Base-by-base conservation (phyloP, 2,329 filamentous ascomycete genomes). In the Coleophoma eucalyptorum region DNA sequence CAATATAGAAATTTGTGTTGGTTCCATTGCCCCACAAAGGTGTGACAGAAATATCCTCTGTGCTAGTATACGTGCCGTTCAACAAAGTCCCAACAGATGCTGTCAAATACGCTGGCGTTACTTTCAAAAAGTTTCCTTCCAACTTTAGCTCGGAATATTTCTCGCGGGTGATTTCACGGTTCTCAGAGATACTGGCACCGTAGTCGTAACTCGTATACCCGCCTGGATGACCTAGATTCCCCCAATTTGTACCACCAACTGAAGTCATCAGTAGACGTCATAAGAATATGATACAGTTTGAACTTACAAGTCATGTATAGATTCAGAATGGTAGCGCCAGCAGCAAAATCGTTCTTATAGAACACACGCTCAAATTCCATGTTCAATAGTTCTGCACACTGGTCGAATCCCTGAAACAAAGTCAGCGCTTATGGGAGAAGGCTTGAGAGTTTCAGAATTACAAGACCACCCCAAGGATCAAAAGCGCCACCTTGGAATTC, bases 61-160 rank as follows among this genome's bases (percentile, higher is more conserved):
- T 83, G 61, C 79, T 81, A 2, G 78, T 70, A 20, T 78, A 78
- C 6, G 71, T 69, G 10, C 74, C 66, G 34, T 65, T 66, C 3
- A 61, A 73, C 34, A 71, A 64, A 58, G 74, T 71, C 11, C 77
- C 76, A 1, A 83, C 78, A 0, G 71, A 73, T 1, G 83, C 79
- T 3, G 79, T 78, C 16, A 90, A 69, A 59, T 89, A 92, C 0
- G 79, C 81, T 0, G 87, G 85, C 0, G 86, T 89, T 0, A 83
- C 86, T 58, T 85, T 85, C 48, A 89, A 67, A 66, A 93, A 93
- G 58, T 89, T 87, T 21, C 81, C 87, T 55, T 89, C 72, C 1
- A 93, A 77, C 62, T 93, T 94, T 21, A 89, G 73, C 65, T 94
- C 88, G 40, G 83, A 85, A 65, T 90, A 93, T 65, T 93, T 93